These are phyloP conservation scores for Pseudonitzschia pungens DNA, from an alignment of 108 stramenopile species.

Conservation along the genomic window DNA sequence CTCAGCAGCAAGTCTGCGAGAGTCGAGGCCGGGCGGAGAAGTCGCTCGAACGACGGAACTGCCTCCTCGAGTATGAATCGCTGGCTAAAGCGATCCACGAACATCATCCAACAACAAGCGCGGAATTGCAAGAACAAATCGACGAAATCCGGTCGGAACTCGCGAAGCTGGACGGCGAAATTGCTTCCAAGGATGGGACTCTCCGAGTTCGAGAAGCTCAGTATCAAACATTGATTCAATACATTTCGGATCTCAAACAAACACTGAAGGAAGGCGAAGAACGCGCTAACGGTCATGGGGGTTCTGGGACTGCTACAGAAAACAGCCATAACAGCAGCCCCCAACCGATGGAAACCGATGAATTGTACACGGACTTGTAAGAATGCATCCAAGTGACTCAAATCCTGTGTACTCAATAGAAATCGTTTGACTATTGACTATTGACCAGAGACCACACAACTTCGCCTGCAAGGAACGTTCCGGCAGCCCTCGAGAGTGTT, in stretches of 20 bases:
- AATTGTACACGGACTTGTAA: slow-evolving; percentile 2
- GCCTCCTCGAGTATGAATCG: slow-evolving; percentile 42
- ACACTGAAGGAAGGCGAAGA: slow-evolving; percentile 29
- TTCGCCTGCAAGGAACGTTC: too few relatives aligned
- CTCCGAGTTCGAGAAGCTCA: slow-evolving; percentile 35
- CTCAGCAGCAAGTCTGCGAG: slow-evolving; percentile 14
- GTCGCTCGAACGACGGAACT: slow-evolving; percentile 18
- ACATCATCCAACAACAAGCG: slow-evolving; percentile 21
- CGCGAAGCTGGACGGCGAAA: slow-evolving; percentile 11
- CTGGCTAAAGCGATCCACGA: slow-evolving; percentile 38
- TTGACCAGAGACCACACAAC: too few relatives aligned
- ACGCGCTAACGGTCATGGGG: neutral
- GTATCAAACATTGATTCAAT: slow-evolving; percentile 49
- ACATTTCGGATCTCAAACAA: slow-evolving; percentile 47
- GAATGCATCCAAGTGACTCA: too few relatives aligned
- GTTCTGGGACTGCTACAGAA: neutral
- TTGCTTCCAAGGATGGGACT: slow-evolving; percentile 1
- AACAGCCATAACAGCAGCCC: neutral
- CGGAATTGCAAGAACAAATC: slow-evolving; percentile 19
- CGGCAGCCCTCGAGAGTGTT: too few relatives aligned
- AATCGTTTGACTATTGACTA: too few relatives aligned
- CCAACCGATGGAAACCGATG: slow-evolving; percentile 10
- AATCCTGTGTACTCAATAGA: too few relatives aligned
- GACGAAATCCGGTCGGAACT: slow-evolving; percentile 22
- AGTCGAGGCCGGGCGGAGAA: slow-evolving; percentile 13